Percentiles rank a stretch among this genome's conserved stretches.
Conservation (phyloP, 768 basidiomycete species). For the Psilocybe tampanensis region DNA sequence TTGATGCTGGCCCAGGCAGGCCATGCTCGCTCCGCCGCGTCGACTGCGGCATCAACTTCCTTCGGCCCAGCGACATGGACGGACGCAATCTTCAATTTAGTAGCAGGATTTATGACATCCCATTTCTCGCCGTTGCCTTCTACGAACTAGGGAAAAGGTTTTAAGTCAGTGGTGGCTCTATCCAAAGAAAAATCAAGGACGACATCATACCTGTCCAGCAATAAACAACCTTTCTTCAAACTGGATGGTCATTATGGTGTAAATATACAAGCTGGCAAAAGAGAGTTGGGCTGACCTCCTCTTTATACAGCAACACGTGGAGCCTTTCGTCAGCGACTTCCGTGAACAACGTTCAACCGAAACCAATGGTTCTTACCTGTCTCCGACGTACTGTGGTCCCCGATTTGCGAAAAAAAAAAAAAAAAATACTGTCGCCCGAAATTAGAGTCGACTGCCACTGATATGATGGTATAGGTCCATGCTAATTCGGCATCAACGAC, state of each 20-base stretch:
- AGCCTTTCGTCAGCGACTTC: no score
- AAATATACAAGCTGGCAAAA: neutral
- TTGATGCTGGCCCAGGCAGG: constrained; percentile 6
- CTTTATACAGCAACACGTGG: neutral
- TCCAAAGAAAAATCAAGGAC: neutral
- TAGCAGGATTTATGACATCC: constrained; percentile 2
- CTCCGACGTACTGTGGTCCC: no score
- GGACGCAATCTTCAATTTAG: constrained; percentile 1
- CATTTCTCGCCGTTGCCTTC: constrained; percentile 3
- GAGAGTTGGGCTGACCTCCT: neutral
- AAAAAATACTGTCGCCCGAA: no score
- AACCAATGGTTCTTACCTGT: no score
- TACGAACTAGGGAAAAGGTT: constrained; percentile 3
- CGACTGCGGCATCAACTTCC: constrained; percentile 2
- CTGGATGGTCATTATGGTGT: neutral
- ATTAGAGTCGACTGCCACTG: no score
- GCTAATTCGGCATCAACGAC: no score
- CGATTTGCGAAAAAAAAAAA: no score
- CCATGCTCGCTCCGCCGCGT: constrained; percentile 4
- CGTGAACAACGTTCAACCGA: no score
- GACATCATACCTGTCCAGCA: constrained; percentile 8
- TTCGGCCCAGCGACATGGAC: constrained; percentile 2
- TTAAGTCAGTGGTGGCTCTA: no score
- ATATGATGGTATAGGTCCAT: no score
- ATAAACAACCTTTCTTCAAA: constrained; percentile 8